Conservation (phyloP, 1,284 basidiomycete species). For the Fomitiporia mediterranea region DNA sequence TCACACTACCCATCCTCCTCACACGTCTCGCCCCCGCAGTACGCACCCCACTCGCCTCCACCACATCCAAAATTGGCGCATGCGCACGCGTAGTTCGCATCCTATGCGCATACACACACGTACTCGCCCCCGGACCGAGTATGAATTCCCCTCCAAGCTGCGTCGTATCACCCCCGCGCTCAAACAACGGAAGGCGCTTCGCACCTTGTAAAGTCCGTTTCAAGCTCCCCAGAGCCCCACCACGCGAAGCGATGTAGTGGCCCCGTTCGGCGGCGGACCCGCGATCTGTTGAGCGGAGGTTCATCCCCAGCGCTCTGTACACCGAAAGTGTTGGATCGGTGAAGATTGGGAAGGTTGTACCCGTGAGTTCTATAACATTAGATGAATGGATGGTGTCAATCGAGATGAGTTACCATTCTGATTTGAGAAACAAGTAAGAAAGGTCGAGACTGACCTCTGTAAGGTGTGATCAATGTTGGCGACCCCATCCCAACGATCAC, state of each 20-base stretch:
- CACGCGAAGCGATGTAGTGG: conserved; percentile 61
- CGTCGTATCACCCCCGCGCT: conserved; percentile 68
- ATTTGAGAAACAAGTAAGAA: neutral
- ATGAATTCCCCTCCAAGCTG: conserved; percentile 90
- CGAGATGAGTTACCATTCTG: neutral
- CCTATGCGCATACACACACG: conserved; percentile 61
- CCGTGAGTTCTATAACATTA: conserved; percentile 48
- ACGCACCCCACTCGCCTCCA: conserved; percentile 53
- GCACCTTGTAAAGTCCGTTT: conserved; percentile 10
- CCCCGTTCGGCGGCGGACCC: conserved; percentile 46
- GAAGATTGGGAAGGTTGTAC: conserved; percentile 59
- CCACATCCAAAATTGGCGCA: conserved; percentile 59
- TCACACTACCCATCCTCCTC: conserved; percentile 1
- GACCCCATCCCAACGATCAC: conserved; percentile 80
- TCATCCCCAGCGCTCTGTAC: conserved; percentile 77
- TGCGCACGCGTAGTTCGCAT: conserved; percentile 71
- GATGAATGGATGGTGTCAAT: conserved; percentile 2
- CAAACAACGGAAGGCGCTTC: conserved; percentile 69
- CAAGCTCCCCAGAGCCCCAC: conserved; percentile 20
- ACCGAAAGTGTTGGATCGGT: conserved; percentile 72
- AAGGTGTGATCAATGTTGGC: conserved; percentile 66
- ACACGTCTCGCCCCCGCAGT: conserved; percentile 16
- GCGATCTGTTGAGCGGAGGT: conserved; percentile 42
- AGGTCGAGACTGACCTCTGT: conserved; percentile 43
- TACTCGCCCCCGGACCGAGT: conserved; percentile 49